Conservation (phyloP, 805 yeast species). For the Priceomyces castillae region DNA sequence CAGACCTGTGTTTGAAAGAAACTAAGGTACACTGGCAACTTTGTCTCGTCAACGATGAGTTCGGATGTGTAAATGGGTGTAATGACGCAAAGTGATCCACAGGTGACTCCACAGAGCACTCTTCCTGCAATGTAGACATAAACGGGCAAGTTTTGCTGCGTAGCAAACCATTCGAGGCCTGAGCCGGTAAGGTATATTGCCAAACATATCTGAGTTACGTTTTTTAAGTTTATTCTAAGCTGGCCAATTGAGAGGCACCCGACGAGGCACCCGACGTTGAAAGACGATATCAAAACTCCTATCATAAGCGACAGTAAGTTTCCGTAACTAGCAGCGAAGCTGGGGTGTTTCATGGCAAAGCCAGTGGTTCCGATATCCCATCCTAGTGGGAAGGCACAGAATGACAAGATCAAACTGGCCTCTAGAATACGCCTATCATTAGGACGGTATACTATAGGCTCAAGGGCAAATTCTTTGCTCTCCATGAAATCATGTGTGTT, state of each 20-base stretch:
- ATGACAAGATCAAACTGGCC: conserved; percentile 10
- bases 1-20: conserved; percentile 25
- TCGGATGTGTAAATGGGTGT: conserved; percentile 24
- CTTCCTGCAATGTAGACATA: conserved; percentile 19
- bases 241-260: conserved; percentile 17
- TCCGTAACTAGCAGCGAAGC: conserved; percentile 10
- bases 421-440: conserved; percentile 1
- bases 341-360: conserved; percentile 10
- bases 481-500: background rate
- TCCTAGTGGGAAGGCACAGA: conserved; percentile 23
- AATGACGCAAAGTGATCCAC: conserved; percentile 23
- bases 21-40: conserved; percentile 17
- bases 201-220: conserved; percentile 10
- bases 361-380: conserved; percentile 28
- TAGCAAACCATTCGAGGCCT: conserved; percentile 11
- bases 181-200: conserved; percentile 19
- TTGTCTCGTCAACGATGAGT: conserved; percentile 12
- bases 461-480: background rate
- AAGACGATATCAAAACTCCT: conserved; percentile 21
- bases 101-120: conserved; percentile 19
- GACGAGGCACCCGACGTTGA: conserved; percentile 23
- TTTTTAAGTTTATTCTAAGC: conserved; percentile 13
- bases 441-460: conserved; percentile 1
- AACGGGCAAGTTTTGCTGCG: background rate
- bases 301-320: conserved; percentile 10